These are phyloP conservation scores for Calocybe cyanea DNA, from an alignment of 768 basidiomycete genomes.

Conservation along the genomic window DNA sequence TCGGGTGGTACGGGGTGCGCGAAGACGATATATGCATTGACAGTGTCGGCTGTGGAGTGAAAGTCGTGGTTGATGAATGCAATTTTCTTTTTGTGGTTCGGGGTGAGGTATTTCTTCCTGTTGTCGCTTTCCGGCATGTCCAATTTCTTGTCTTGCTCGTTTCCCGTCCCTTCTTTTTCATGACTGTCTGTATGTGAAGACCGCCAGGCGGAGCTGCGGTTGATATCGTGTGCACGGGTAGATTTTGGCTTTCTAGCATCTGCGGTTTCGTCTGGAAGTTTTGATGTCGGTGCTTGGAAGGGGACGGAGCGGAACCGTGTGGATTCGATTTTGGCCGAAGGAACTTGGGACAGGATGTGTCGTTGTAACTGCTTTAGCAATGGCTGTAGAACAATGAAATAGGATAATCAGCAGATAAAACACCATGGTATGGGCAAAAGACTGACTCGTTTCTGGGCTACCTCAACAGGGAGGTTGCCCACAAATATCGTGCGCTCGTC, in stretches of 20 bases:
- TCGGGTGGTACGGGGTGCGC: constrained; percentile 54
- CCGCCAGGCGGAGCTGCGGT: constrained; percentile 60
- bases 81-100: constrained; percentile 87
- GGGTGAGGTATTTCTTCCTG: constrained; percentile 68
- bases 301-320: constrained; percentile 91
- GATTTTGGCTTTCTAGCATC: constrained; percentile 28
- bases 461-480: constrained; percentile 79
- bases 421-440: no score
- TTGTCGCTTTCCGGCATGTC: constrained; percentile 37
- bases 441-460: constrained; percentile 73
- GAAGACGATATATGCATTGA: constrained; percentile 92
- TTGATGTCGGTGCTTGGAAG: constrained; percentile 78
- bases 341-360: constrained; percentile 70
- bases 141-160: constrained; percentile 32
- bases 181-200: no score
- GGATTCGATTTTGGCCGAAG: constrained; percentile 83
- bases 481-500: constrained; percentile 88
- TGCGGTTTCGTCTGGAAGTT: constrained; percentile 43
- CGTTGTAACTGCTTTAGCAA: constrained; percentile 70
- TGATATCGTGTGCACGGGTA: constrained; percentile 47
- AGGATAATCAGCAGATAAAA: no score
- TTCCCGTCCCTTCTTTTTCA: no score
- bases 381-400: constrained; percentile 41
- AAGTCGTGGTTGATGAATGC: constrained; percentile 93
- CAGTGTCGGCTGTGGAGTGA: constrained; percentile 68